These are phyloP conservation scores for Fusarium longipes DNA, from an alignment of 2,329 filamentous ascomycete species.

Conservation along the genomic window DNA sequence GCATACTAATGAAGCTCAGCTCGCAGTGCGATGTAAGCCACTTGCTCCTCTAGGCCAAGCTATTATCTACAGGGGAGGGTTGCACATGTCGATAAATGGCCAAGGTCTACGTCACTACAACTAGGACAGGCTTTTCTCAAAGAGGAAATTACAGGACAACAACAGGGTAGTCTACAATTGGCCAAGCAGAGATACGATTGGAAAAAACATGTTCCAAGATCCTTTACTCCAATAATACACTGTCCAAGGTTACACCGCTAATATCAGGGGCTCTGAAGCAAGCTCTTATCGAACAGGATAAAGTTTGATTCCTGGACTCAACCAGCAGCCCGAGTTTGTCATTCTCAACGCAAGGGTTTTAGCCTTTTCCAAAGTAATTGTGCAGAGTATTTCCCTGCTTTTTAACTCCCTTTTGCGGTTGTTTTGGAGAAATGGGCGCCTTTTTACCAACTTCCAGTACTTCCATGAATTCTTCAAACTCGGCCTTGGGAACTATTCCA, in stretches of 20 bases:
- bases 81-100: conserved; percentile 7
- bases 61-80: conserved; percentile 11
- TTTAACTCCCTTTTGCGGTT: conserved; percentile 30
- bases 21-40: conserved; percentile 14
- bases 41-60: conserved; percentile 10
- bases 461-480: conserved; percentile 73
- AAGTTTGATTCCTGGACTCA: not conserved
- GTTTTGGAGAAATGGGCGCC: conserved; percentile 48
- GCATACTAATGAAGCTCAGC: not conserved
- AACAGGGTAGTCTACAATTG: not conserved
- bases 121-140: not conserved
- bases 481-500: conserved; percentile 68
- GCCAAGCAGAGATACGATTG: not conserved
- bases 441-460: conserved; percentile 70
- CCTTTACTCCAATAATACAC: not conserved
- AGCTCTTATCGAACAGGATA: not conserved
- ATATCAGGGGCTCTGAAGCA: not conserved
- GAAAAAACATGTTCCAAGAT: not conserved
- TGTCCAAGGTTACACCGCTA: not conserved
- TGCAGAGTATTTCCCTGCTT: conserved; percentile 65
- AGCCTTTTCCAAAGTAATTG: conserved; percentile 63
- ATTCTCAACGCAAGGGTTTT: not conserved
- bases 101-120: conserved; percentile 14
- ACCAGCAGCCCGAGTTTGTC: not conserved
- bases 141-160: conserved; percentile 4